These are phyloP conservation scores for Albatrellus ellisii DNA, from an alignment of 768 basidiomycete species.

Conservation along the genomic window DNA sequence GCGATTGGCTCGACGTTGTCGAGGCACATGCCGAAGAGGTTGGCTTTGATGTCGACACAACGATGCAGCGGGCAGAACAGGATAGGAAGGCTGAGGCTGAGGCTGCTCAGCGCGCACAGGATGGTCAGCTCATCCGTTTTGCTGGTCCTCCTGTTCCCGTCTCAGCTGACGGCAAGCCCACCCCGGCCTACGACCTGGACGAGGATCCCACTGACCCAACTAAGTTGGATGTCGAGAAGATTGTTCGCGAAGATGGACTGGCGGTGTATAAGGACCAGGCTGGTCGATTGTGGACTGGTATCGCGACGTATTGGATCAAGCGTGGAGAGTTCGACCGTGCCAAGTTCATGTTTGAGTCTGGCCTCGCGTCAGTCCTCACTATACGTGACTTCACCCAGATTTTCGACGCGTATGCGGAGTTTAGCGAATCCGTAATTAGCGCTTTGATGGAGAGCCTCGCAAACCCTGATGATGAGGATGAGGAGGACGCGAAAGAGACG, in stretches of 20 bases:
- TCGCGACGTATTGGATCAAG: slow-evolving; percentile 98
- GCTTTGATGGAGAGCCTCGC: slow-evolving; percentile 82
- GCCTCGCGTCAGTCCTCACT: slow-evolving; percentile 74
- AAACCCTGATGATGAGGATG: slow-evolving; percentile 68
- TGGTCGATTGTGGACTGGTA: slow-evolving; percentile 88
- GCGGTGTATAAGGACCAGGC: slow-evolving; percentile 92
- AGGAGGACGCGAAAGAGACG: slow-evolving; percentile 61
- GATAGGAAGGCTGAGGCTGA: slow-evolving; percentile 35
- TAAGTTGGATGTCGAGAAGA: slow-evolving; percentile 76
- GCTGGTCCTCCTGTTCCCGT: slow-evolving; percentile 50
- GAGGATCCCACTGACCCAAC: slow-evolving; percentile 61
- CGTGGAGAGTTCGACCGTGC: slow-evolving; percentile 90
- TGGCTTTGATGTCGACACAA: slow-evolving; percentile 71
- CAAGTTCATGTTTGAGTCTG: slow-evolving; percentile 78
- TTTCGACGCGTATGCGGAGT: slow-evolving; percentile 94
- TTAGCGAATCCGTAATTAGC: slow-evolving; percentile 79
- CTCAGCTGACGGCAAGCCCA: slow-evolving; percentile 34
- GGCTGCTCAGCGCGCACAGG: slow-evolving; percentile 21
- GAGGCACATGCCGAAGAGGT: slow-evolving; percentile 88
- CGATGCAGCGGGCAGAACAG: slow-evolving; percentile 35
- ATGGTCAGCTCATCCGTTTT: slow-evolving; percentile 55
- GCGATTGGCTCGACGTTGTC: slow-evolving; percentile 85
- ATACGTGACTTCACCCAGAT: slow-evolving; percentile 97
- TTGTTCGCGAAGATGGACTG: slow-evolving; percentile 80
- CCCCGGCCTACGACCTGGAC: slow-evolving; percentile 58